These are phyloP conservation scores for Ascochyta koolunga DNA, from an alignment of 2,329 filamentous ascomycete genomes.

Conservation along the genomic window DNA sequence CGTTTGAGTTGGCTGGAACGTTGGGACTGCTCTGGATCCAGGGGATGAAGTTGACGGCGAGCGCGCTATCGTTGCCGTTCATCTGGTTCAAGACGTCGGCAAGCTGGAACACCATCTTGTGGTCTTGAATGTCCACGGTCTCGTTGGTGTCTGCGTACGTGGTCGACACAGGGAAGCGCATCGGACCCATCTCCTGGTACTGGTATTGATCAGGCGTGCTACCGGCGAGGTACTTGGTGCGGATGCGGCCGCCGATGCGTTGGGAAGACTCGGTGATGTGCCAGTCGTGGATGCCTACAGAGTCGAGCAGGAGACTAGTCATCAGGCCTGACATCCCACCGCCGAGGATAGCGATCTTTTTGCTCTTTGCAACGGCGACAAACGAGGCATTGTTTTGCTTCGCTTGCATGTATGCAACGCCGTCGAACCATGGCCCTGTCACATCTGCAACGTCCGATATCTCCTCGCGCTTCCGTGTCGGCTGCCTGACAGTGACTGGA, in stretches of 20 bases:
- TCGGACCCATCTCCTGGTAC: conserved; percentile 71
- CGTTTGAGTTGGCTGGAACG: conserved; percentile 52
- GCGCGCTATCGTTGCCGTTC: conserved; percentile 57
- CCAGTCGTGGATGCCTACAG: conserved; percentile 65
- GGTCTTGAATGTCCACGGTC: conserved; percentile 65
- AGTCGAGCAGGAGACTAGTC: conserved; percentile 56
- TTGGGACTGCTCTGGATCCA: conserved; percentile 66
- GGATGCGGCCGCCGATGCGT: conserved; percentile 68
- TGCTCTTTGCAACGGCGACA: conserved; percentile 61
- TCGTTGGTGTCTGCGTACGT: conserved; percentile 59
- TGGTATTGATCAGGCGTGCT: conserved; percentile 66
- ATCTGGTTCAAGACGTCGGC: conserved; percentile 64
- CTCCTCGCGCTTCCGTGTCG: conserved; percentile 45
- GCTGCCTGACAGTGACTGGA: conserved; percentile 47
- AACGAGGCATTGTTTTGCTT: conserved; percentile 61
- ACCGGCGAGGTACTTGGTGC: conserved; percentile 66
- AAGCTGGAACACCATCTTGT: conserved; percentile 69
- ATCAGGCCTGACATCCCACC: conserved; percentile 70
- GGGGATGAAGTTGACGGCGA: conserved; percentile 65
- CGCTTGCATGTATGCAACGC: conserved; percentile 63
- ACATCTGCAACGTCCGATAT: conserved; percentile 59
- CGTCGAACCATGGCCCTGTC: conserved; percentile 70
- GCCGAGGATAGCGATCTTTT: conserved; percentile 67
- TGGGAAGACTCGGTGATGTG: conserved; percentile 66
- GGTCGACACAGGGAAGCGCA: conserved; percentile 65